Percentiles rank a stretch among this genome's conserved stretches.
These are phyloP conservation scores for Rhodotorula graminis DNA, from an alignment of 768 basidiomycete genomes.

Conservation along the genomic window DNA sequence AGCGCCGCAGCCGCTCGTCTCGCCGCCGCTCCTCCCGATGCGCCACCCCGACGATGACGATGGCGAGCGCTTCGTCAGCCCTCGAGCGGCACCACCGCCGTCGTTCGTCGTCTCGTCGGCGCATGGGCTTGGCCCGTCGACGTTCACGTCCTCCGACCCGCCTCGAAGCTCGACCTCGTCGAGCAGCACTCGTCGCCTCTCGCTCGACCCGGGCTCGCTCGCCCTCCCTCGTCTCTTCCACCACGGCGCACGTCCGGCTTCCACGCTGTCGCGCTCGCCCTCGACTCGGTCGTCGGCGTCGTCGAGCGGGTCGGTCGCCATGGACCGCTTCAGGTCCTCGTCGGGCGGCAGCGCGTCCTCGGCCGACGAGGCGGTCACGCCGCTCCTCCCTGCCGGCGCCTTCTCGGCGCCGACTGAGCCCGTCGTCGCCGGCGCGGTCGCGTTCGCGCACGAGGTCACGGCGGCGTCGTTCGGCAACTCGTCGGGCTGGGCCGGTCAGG, in stretches of 20 bases:
- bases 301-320: neutral
- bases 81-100: neutral
- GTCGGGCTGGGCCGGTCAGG: neutral
- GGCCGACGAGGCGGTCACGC: neutral
- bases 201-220: neutral
- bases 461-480: neutral
- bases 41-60: neutral
- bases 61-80: neutral
- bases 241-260: neutral
- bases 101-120: neutral
- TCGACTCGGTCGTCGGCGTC: neutral
- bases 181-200: neutral
- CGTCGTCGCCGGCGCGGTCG: neutral
- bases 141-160: neutral
- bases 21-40: neutral
- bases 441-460: neutral
- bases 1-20: neutral
- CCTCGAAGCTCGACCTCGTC: neutral
- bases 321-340: neutral
- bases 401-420: neutral
- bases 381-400: neutral
- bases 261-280: neutral
- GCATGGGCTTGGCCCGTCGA: too few relatives aligned
- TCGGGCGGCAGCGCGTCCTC: neutral
- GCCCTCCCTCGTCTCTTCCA: too few relatives aligned